phyloP scores from a whole-genome alignment of 148 eudicot genomes.

The Arbutus unedo region DNA sequence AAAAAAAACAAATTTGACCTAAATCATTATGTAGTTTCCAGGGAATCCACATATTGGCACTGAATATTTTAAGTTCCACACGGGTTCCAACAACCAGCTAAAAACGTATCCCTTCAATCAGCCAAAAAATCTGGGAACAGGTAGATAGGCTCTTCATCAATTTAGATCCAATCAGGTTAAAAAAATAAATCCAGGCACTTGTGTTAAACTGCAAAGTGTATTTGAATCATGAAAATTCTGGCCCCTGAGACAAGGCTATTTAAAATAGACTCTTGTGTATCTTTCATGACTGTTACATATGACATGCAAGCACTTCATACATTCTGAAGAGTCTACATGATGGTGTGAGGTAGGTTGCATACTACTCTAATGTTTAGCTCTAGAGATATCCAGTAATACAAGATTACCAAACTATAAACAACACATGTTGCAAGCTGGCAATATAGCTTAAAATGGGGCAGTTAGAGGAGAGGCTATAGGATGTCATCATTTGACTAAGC shows the following conservation, averaged over 20 bases:
- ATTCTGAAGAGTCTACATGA: not conserved
- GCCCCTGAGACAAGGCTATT: too few relatives aligned
- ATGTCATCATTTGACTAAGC: not conserved
- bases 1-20: too few relatives aligned
- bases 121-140: not conserved
- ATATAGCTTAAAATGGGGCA: not conserved
- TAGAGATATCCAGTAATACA: not conserved
- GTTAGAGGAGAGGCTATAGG: not conserved
- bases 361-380: not conserved
- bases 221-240: not conserved
- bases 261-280: not conserved
- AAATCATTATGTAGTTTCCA: not conserved
- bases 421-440: not conserved
- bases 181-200: not conserved
- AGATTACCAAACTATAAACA: not conserved
- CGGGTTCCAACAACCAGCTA: not conserved
- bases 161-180: not conserved
- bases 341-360: not conserved
- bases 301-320: not conserved
- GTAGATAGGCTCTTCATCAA: conserved; percentile 1
- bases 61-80: conserved; percentile 4
- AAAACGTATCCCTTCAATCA: not conserved
- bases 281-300: not conserved
- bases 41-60: not conserved
- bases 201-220: not conserved